Evolutionary conservation across 192 early-diverging fungal genomes (phyloP).

Genomic region (Backusella morwellensis): DNA sequence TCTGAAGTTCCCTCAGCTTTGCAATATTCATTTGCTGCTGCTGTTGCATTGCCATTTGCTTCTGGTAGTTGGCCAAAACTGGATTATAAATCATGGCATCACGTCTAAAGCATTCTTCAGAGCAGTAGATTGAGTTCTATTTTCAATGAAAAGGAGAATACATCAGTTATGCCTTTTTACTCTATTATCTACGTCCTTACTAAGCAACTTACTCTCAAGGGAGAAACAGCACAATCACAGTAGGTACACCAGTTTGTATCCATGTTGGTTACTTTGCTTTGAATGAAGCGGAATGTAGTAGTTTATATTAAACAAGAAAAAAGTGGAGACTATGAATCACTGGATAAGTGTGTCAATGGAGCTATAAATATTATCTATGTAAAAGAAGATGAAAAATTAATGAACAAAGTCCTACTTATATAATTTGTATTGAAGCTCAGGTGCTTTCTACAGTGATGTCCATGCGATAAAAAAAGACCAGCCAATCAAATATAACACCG

Average conservation of each 20-base stretch:
- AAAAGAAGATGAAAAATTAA: background rate
- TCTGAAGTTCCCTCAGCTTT: background rate
- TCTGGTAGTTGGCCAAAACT: background rate
- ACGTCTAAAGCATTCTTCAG: slow-evolving; percentile 5
- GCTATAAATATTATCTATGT: background rate
- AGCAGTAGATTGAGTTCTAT: slow-evolving; percentile 7
- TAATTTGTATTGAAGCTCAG: slow-evolving; percentile 2
- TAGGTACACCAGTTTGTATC: slow-evolving; percentile 26
- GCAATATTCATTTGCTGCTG: background rate
- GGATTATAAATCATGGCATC: background rate
- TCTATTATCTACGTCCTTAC: background rate
- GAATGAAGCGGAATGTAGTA: background rate
- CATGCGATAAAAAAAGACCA: background rate
- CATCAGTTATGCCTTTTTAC: background rate
- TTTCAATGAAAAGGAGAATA: background rate
- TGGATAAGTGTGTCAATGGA: background rate
- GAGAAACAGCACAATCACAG: slow-evolving; percentile 13
- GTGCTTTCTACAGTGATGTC: background rate
- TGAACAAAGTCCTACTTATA: background rate
- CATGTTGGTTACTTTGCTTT: background rate
- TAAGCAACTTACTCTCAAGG: slow-evolving; percentile 12
- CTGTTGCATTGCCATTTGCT: background rate
- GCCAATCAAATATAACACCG: background rate
- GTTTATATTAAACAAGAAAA: background rate
- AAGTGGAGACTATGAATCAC: background rate